Percentiles rank a stretch among this genome's conserved stretches.
Evolutionary conservation across 2,329 filamentous ascomycete genomes (phyloP).

Genomic region (Fusarium poae): DNA sequence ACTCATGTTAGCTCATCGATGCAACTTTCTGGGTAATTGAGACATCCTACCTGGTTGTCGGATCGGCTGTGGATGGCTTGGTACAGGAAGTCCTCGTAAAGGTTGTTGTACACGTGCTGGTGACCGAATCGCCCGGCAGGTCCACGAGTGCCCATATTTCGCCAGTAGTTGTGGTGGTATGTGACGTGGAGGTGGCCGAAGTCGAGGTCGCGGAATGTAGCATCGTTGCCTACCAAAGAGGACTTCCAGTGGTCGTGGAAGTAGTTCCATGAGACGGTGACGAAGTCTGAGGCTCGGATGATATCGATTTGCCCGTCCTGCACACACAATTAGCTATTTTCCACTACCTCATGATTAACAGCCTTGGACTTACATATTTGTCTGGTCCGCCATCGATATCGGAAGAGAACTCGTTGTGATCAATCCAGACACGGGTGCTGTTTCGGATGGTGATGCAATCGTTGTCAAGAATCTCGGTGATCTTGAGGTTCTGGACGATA

Average conservation of each 20-base stretch:
- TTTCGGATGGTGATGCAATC: slow-evolving; percentile 61
- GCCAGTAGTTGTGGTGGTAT: slow-evolving; percentile 65
- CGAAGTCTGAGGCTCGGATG: slow-evolving; percentile 59
- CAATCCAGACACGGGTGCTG: slow-evolving; percentile 61
- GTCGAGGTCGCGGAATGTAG: slow-evolving; percentile 57
- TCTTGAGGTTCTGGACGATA: slow-evolving; percentile 57
- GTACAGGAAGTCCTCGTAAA: slow-evolving; percentile 61
- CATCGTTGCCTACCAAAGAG: slow-evolving; percentile 59
- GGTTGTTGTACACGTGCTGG: slow-evolving; percentile 64
- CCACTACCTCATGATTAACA: accelerated
- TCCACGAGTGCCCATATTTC: slow-evolving; percentile 60
- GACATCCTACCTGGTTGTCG: slow-evolving; percentile 54
- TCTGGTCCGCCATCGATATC: slow-evolving; percentile 57
- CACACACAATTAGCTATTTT: neutral
- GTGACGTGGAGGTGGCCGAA: slow-evolving; percentile 61
- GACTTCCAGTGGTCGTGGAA: slow-evolving; percentile 64
- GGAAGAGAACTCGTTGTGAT: slow-evolving; percentile 62
- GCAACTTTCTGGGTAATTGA: accelerated
- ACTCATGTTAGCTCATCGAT: neutral
- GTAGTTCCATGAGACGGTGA: slow-evolving; percentile 63
- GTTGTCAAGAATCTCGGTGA: slow-evolving; percentile 54
- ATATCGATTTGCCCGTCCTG: slow-evolving; percentile 62
- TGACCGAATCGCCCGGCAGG: slow-evolving; percentile 64
- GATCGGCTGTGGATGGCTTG: slow-evolving; percentile 63
- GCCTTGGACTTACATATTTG: slow-evolving; percentile 46